Evolutionary conservation across 2,329 filamentous ascomycete genomes (phyloP).

Genomic region (Helicocarpus griseus): DNA sequence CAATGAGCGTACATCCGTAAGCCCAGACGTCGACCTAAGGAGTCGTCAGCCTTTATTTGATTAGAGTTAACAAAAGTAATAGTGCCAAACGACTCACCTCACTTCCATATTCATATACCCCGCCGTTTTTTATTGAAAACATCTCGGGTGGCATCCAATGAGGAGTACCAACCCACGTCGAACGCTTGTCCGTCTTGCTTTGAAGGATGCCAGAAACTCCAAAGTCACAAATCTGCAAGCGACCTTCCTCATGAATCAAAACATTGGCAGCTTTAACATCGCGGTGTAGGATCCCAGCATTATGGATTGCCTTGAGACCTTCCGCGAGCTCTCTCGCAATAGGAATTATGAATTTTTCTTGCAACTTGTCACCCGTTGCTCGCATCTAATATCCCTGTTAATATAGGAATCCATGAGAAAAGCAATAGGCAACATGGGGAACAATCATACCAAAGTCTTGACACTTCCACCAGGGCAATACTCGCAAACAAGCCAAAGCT

Average conservation of each 20-base stretch:
- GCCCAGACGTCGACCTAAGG: conserved; percentile 41
- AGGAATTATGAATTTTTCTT: conserved; percentile 53
- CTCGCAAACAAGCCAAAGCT: conserved; percentile 58
- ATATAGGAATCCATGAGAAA: neutral
- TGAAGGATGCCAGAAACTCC: conserved; percentile 56
- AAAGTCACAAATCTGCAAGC: conserved; percentile 56
- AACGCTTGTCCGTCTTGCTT: conserved; percentile 49
- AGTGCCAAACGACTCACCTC: conserved; percentile 26
- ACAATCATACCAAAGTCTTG: conserved; percentile 49
- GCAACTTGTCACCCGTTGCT: conserved; percentile 40
- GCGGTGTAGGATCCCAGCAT: conserved; percentile 56
- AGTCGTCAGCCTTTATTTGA: conserved; percentile 3
- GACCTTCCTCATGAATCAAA: conserved; percentile 53
- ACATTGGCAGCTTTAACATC: conserved; percentile 59
- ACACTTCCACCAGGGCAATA: conserved; percentile 59
- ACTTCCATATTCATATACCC: conserved; percentile 36
- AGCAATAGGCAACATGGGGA: neutral
- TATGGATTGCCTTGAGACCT: conserved; percentile 53
- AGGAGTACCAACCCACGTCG: conserved; percentile 56
- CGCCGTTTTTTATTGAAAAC: conserved; percentile 28
- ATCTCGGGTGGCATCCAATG: conserved; percentile 60
- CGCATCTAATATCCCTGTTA: conserved; percentile 30
- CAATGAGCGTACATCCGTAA: conserved; percentile 41
- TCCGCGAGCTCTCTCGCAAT: conserved; percentile 55
- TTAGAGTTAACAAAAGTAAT: neutral